Evolutionary conservation across 495 filamentous ascomycete genomes (phyloP), one percentile per base, ranked within the genome.

Genomic region (Aspergillus mulundensis): DNA sequence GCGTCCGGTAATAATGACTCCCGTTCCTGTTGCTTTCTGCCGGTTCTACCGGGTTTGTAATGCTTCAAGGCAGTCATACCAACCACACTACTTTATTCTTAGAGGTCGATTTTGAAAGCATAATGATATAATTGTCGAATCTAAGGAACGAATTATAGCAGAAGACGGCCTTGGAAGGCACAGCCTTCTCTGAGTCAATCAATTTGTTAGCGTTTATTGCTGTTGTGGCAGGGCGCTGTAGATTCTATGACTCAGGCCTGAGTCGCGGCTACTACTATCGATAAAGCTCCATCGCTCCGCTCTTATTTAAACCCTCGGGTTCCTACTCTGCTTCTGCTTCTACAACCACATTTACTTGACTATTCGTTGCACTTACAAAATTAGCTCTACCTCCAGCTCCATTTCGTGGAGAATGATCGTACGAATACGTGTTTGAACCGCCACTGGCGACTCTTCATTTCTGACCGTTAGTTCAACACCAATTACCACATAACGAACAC

Each of bases 341-440:
- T 41, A 21, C 38, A 24, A 20, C 45, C 15, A 43, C 38, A 28
- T 16, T 16, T 28, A 23, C 19, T 39, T 23, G 0, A 15, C 24
- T 28, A 30, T 38, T 38, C 28, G 28, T 49, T 24, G 24, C 21
- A 34, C 25, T 5, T 30, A 5, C 16, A 36, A 19, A 54, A 30
- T 45, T 51, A 32, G 19, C 7, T 54, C 24, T 19, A 15, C 15
- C 15, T n/a, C 20, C 38, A 38, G 25, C 20, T 49, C 11, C 53
- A 46, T 24, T 32, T 34, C 51, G 51, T 50, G 60, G 68, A 71
- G 57, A 61, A 78, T 78, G 75, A 77, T 78, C 61, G 61, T 68
- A 63, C 74, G 74, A 78, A 78, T 78, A 78, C 64, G 62, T 21
- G 42, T 64, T 50, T 71, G 56, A 69, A 62, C 60, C 68, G 64